Evolutionary conservation across 2,329 filamentous ascomycete species (phyloP).

Genomic region (Zymoseptoria ardabiliae): DNA sequence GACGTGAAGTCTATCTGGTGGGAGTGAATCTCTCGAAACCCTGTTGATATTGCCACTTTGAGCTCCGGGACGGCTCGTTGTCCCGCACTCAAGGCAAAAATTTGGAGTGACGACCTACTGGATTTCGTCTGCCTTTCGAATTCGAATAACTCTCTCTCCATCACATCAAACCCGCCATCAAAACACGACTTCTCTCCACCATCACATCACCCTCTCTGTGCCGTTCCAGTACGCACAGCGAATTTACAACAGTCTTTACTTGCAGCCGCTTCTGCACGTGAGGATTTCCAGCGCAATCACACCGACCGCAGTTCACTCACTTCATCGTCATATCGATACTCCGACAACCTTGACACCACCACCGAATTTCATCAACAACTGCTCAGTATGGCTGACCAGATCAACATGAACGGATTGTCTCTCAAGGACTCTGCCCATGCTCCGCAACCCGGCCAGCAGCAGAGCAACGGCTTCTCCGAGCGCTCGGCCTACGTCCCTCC

Average conservation of each 20-base stretch:
- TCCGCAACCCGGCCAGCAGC: conserved; percentile 28
- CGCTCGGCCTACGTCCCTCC: conserved; percentile 78
- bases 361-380: conserved; percentile 4
- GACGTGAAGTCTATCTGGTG: too few species aligned
- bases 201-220: not conserved
- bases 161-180: not conserved
- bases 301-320: conserved; percentile 26
- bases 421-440: conserved; percentile 61
- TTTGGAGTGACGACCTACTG: not conserved
- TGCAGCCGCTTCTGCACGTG: not conserved
- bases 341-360: conserved; percentile 5
- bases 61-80: too few species aligned
- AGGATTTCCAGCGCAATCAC: conserved; percentile 1
- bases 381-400: conserved; percentile 64
- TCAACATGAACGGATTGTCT: conserved; percentile 72
- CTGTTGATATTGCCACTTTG: too few species aligned
- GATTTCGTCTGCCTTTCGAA: not conserved
- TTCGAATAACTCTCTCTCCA: not conserved
- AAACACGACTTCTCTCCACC: not conserved
- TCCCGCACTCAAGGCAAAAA: too few species aligned
- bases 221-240: not conserved
- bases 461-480: conserved; percentile 38
- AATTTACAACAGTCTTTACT: not conserved
- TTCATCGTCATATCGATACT: conserved; percentile 7
- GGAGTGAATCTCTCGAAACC: too few species aligned